Evolutionary conservation across 176 grass and related monocot genomes (phyloP).

Genomic region (Leersia perrieri): DNA sequence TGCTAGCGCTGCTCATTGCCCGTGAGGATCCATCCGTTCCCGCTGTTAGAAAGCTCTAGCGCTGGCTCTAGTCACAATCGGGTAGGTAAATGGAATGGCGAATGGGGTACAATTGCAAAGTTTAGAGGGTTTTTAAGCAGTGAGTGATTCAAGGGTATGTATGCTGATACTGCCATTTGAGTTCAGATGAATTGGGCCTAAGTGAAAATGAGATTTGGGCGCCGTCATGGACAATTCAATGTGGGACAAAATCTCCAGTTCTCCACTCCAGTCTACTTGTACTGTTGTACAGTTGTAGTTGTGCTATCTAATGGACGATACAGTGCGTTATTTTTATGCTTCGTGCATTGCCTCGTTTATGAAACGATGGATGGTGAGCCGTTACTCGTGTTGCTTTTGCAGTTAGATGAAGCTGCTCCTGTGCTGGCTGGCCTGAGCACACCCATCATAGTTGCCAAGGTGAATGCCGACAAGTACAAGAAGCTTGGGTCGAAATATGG

Average conservation of each 20-base stretch:
- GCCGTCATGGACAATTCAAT: background rate
- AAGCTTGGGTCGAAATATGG: constrained; percentile 78
- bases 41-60: background rate
- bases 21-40: background rate
- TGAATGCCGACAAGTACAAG: constrained; percentile 85
- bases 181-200: background rate
- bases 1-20: background rate
- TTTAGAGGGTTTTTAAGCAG: background rate
- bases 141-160: background rate
- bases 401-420: constrained; percentile 83
- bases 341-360: background rate
- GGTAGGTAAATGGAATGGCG: background rate
- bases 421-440: constrained; percentile 51
- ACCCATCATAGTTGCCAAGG: constrained; percentile 64
- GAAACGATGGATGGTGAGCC: constrained; percentile 9
- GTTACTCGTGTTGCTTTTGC: constrained; percentile 16
- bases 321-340: background rate
- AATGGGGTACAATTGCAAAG: too few relatives aligned
- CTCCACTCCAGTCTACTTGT: background rate
- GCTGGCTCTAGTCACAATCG: background rate
- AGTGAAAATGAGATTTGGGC: background rate
- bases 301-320: too few relatives aligned
- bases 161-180: background rate
- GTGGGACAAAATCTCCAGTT: background rate
- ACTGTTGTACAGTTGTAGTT: background rate